phyloP scores from a whole-genome alignment of 2,329 filamentous ascomycete species.

The Scedosporium apiospermum region DNA sequence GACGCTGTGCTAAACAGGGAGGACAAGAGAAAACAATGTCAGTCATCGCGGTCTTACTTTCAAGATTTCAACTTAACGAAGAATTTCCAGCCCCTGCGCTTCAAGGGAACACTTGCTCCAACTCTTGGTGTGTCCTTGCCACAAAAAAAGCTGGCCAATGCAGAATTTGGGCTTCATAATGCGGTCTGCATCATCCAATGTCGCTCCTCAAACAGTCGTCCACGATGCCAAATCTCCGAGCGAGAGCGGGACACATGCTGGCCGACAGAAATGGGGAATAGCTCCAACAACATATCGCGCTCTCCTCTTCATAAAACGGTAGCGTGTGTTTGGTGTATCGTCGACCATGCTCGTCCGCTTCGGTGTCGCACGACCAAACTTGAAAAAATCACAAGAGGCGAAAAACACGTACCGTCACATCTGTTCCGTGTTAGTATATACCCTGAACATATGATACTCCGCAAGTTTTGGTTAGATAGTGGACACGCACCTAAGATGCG shows the following conservation, averaged over 20 bases:
- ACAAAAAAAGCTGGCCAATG: not conserved
- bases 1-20: slow-evolving; percentile 52
- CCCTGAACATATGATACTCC: not conserved
- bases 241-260: too few relatives aligned
- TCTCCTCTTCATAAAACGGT: too few relatives aligned
- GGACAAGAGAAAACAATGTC: not conserved
- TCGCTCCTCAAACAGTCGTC: too few relatives aligned
- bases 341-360: too few relatives aligned
- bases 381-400: not conserved
- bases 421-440: slow-evolving; percentile 23
- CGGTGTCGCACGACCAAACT: not conserved
- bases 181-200: too few relatives aligned
- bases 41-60: not conserved
- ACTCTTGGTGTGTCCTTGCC: not conserved
- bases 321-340: not conserved
- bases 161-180: too few relatives aligned
- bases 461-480: not conserved
- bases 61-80: not conserved
- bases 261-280: too few relatives aligned
- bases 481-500: slow-evolving; percentile 56
- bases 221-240: too few relatives aligned
- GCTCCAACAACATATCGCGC: too few relatives aligned
- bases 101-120: not conserved
- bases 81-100: not conserved
- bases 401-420: slow-evolving; percentile 51